Base-by-base conservation (phyloP, 768 basidiomycete genomes). In the Suillus clintonianus region DNA sequence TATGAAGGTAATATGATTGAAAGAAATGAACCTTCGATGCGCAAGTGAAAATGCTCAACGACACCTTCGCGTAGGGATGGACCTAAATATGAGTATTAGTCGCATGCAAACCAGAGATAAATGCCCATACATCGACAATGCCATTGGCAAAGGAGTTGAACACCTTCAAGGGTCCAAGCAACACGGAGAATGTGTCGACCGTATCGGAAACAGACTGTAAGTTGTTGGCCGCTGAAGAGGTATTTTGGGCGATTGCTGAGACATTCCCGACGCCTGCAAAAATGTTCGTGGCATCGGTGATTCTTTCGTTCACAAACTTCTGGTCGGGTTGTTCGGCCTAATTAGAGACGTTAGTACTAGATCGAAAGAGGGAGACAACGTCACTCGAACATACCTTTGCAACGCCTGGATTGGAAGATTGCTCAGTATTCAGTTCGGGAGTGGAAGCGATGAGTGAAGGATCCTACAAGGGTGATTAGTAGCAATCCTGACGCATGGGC, bases 21-120 rank as follows among this genome's bases (percentile, higher is more conserved):
- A 39, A 48, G n/a, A 61, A 22, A 37, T 37, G 2, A 14, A 60
- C 59, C 36, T 64, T 22, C 14, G 59, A 55, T 2, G 60, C 53
- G 15, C 7, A 36, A 32, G 32, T 42, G 14, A 64, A 41, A 4
- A 54, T 54, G 22, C 37, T 55, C 63, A 54, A 19, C 19, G 51
- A 51, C 27, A 39, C 37, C 19, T 61, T 39, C 8, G 32, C 51
- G 19, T 61, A 61, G 13, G 63, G 59, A 54, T 55, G 63, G 30
- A 61, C 24, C 60, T 61, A 14, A 2, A 4, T 3, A 17, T 17
- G 32, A 34, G 9, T 2, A 19, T 32, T 4, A 48, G 27, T 3
- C n/a, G 27, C 8, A 6, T 2, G 17, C 30, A 51, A 19, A 53
- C 14, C 3, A 32, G 41, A n/a, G 5, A 37, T 27, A 36, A 19